These are phyloP conservation scores for Pistacia atlantica DNA, from an alignment of 345 rosid genomes.

Conservation along the genomic window DNA sequence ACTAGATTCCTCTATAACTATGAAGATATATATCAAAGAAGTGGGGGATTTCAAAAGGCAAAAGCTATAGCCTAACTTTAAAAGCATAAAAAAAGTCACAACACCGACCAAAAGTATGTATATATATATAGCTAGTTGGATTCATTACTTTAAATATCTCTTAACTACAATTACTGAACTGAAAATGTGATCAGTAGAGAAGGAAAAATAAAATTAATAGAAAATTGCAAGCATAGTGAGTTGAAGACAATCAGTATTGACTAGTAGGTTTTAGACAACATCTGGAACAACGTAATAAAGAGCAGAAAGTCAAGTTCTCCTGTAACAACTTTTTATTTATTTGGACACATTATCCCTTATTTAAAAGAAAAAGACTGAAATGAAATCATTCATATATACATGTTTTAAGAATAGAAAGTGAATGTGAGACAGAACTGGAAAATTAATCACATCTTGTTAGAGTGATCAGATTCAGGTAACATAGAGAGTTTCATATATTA, in stretches of 20 bases:
- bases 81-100: slow-evolving; percentile 8
- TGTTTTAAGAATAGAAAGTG: too few relatives aligned
- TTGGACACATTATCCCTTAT: too few relatives aligned
- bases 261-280: not conserved
- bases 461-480: too few relatives aligned
- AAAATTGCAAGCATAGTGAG: too few relatives aligned
- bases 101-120: slow-evolving; percentile 27
- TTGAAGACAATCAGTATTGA: not conserved
- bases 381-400: too few relatives aligned
- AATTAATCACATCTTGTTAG: too few relatives aligned
- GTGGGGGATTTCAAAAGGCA: not conserved
- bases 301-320: slow-evolving; percentile 4
- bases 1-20: slow-evolving; percentile 22
- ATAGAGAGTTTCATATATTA: too few relatives aligned
- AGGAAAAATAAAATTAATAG: not conserved
- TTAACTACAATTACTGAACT: not conserved
- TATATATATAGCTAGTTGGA: too few relatives aligned
- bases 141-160: too few relatives aligned
- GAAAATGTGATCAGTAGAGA: not conserved
- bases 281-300: not conserved
- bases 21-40: slow-evolving; percentile 18
- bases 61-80: slow-evolving; percentile 1
- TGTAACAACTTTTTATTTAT: not conserved
- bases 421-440: too few relatives aligned
- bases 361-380: too few relatives aligned